Evolutionary conservation across 2,329 filamentous ascomycete genomes (phyloP).

Genomic region (Cadophora luteo-olivacea): DNA sequence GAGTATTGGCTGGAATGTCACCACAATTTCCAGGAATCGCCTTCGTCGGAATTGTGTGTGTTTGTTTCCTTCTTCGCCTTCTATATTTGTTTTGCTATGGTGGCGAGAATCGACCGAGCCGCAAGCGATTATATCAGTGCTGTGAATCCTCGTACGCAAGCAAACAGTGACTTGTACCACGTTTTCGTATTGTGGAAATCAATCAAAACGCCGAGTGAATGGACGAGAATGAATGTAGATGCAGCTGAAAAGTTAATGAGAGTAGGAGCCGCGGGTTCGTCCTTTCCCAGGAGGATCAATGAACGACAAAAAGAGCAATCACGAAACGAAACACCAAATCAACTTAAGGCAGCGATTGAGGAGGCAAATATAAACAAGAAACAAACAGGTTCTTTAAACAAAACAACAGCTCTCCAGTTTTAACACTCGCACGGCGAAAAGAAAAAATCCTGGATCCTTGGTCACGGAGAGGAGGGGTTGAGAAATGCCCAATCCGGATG

Average conservation of each 20-base stretch:
- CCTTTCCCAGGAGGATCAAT: not conserved
- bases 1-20: no score
- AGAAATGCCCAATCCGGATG: not conserved
- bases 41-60: not conserved
- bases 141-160: not conserved
- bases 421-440: not conserved
- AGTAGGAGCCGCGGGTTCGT: constrained; percentile 1
- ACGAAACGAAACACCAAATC: constrained; percentile 15
- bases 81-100: constrained; percentile 1
- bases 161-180: not conserved
- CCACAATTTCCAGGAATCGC: not conserved
- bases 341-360: not conserved
- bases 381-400: not conserved
- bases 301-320: constrained; percentile 1
- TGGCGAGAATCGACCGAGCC: not conserved
- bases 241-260: constrained; percentile 3
- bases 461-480: constrained; percentile 1
- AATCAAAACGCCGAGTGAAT: constrained; percentile 5
- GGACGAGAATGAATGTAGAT: not conserved
- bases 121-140: not conserved
- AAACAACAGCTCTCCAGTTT: constrained; percentile 11
- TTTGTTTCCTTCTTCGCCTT: not conserved
- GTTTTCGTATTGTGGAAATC: constrained; percentile 4
- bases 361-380: not conserved
- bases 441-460: constrained; percentile 12